A percentile compares a stretch with the other conserved stretches of the same genome.
Conservation (phyloP, 768 basidiomycete species). For the Xerocomellus dryophilus region DNA sequence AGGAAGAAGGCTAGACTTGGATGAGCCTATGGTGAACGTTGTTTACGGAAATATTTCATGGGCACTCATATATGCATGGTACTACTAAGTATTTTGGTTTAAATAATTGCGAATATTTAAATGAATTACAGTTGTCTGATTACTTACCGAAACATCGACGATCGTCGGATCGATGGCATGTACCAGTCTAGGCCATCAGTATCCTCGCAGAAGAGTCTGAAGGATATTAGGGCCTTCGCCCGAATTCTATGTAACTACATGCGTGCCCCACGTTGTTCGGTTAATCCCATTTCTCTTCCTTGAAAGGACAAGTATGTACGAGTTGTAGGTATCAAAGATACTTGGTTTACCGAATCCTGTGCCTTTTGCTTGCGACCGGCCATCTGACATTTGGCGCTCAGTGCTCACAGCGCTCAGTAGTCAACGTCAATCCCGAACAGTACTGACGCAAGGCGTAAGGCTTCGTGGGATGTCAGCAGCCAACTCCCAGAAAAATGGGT, state of each 20-base stretch:
- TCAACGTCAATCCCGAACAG: conserved; percentile 4
- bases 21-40: conserved; percentile 19
- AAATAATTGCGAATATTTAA: not conserved
- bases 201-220: not conserved
- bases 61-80: no score
- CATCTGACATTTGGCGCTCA: not conserved
- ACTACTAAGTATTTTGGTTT: not conserved
- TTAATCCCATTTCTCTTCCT: not conserved
- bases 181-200: no score
- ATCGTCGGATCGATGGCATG: not conserved
- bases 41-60: not conserved
- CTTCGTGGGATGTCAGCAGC: conserved; percentile 21
- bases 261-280: not conserved
- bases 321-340: not conserved
- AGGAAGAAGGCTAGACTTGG: conserved; percentile 63
- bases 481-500: conserved; percentile 28
- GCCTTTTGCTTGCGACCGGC: conserved; percentile 2
- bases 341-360: conserved; percentile 11
- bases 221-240: not conserved
- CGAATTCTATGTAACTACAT: not conserved
- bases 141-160: no score
- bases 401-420: not conserved
- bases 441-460: conserved; percentile 4
- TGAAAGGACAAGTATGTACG: no score
- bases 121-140: not conserved